phyloP scores from a whole-genome alignment of 169 alveolate genomes.

The Cryptosporidium ryanae region DNA sequence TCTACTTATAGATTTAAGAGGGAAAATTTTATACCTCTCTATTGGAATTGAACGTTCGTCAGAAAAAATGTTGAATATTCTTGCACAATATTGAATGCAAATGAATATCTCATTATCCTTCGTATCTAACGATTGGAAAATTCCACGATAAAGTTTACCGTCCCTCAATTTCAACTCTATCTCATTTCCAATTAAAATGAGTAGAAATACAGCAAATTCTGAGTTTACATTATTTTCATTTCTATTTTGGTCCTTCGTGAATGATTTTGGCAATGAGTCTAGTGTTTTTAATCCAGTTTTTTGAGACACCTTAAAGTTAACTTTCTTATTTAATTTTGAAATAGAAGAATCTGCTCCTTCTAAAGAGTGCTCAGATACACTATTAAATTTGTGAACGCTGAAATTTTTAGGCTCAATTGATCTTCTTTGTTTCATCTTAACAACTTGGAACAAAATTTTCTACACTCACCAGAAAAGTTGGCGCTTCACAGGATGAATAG shows the following conservation, averaged over 20 bases:
- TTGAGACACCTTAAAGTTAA: too few species aligned
- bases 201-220: slow-evolving; percentile 51
- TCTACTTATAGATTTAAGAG: slow-evolving; percentile 34
- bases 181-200: slow-evolving; percentile 38
- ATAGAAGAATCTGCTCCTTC: too few species aligned
- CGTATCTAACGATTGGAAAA: slow-evolving; percentile 50
- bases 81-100: slow-evolving; percentile 56
- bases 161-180: slow-evolving; percentile 41
- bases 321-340: too few species aligned
- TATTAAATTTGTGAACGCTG: too few species aligned
- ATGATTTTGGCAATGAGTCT: background rate
- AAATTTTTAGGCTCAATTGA: too few species aligned
- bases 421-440: too few species aligned
- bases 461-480: too few species aligned
- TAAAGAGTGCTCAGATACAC: too few species aligned
- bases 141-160: slow-evolving; percentile 12
- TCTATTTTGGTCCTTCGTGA: background rate
- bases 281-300: too few species aligned
- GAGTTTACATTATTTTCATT: background rate
- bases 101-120: slow-evolving; percentile 20
- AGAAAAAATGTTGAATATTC: slow-evolving; percentile 18
- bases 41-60: slow-evolving; percentile 34
- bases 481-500: too few species aligned
- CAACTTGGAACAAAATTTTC: too few species aligned
- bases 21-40: slow-evolving; percentile 31